Percentiles rank a stretch among this genome's conserved stretches.
phyloP scores from a whole-genome alignment of 345 rosid species.

The Leavenworthia alabamica region DNA sequence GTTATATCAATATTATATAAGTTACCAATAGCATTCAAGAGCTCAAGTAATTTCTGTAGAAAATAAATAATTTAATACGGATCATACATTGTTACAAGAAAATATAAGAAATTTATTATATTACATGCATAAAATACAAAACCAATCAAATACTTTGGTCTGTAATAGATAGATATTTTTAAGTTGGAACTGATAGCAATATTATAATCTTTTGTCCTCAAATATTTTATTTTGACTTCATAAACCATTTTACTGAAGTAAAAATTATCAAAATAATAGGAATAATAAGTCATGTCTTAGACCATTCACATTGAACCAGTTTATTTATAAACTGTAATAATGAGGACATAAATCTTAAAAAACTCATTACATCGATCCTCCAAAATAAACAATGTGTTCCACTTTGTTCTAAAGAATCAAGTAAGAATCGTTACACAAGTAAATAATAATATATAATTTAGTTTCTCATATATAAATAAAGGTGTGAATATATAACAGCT shows the following conservation, averaged over 20 bases:
- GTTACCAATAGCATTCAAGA: neutral
- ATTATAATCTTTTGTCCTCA: neutral
- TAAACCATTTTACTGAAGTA: no score
- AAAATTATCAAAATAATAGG: no score
- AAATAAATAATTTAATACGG: neutral
- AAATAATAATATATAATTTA: neutral
- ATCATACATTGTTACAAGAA: neutral
- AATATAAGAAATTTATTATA: no score
- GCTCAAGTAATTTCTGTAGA: neutral
- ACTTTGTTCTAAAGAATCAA: neutral
- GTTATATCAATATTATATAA: no score
- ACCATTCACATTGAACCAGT: no score
- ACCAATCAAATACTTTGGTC: neutral
- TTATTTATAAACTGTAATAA: no score
- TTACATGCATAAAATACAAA: neutral
- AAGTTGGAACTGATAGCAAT: neutral
- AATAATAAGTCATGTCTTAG: no score
- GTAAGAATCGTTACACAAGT: neutral
- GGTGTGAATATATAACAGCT: conserved; percentile 16
- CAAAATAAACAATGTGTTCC: neutral
- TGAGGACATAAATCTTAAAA: no score
- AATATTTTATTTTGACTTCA: neutral
- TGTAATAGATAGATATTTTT: neutral
- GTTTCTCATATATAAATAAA: neutral
- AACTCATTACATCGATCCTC: no score